Conservation (phyloP, 1,284 basidiomycete genomes). For the Ceratorhiza oryzae-sativae region DNA sequence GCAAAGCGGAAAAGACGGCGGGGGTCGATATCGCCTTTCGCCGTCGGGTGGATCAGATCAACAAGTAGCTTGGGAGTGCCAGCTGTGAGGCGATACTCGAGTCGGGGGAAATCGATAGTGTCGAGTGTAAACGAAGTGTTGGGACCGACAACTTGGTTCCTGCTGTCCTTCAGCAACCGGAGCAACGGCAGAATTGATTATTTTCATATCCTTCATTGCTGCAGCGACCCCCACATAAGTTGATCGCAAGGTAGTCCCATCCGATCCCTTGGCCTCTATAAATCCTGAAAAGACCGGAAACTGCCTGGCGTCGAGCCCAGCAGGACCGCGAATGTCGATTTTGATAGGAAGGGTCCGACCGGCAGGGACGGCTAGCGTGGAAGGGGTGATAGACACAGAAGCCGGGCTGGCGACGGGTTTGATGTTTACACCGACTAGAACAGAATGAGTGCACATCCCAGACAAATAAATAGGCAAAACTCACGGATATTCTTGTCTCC, state of each 20-base stretch:
- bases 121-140: too few relatives aligned
- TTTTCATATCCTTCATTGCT: slow-evolving; percentile 57
- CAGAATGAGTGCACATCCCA: background rate
- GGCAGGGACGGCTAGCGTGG: slow-evolving; percentile 47
- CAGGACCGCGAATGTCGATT: slow-evolving; percentile 53
- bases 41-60: too few relatives aligned
- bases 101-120: too few relatives aligned
- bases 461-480: too few relatives aligned
- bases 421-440: slow-evolving; percentile 46
- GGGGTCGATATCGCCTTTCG: too few relatives aligned
- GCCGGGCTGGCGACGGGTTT: slow-evolving; percentile 45
- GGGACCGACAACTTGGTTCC: too few relatives aligned
- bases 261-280: slow-evolving; percentile 55
- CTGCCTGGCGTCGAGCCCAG: slow-evolving; percentile 55
- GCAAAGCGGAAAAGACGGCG: too few relatives aligned
- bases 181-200: slow-evolving; percentile 59
- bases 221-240: slow-evolving; percentile 61
- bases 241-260: slow-evolving; percentile 57
- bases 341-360: slow-evolving; percentile 49
- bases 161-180: slow-evolving; percentile 60
- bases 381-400: slow-evolving; percentile 44
- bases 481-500: too few relatives aligned
- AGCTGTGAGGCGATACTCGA: too few relatives aligned
- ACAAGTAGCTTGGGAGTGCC: too few relatives aligned
- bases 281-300: slow-evolving; percentile 69